phyloP scores from a whole-genome alignment of 805 yeast genomes.

The Schwanniomyces yamadae region DNA sequence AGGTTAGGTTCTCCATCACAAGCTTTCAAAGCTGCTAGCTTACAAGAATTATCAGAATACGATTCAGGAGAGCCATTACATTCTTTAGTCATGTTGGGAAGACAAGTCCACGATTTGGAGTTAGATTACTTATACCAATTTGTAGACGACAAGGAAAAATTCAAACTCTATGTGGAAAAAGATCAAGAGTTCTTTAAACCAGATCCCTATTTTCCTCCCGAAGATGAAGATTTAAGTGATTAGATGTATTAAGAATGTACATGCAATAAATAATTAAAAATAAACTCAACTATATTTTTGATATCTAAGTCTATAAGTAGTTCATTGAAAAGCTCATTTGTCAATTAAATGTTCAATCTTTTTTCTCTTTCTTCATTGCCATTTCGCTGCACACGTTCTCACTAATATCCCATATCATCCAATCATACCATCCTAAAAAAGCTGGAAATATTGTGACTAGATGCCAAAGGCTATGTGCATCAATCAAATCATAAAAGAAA shows the following conservation, averaged over 20 bases:
- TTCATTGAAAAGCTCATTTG: neutral
- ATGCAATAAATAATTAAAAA: neutral
- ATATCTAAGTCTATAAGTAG: constrained; percentile 2
- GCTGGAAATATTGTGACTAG: constrained; percentile 63
- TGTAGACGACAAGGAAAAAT: constrained; percentile 58
- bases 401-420: constrained; percentile 43
- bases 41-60: constrained; percentile 71
- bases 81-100: constrained; percentile 84
- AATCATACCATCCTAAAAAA: constrained; percentile 43
- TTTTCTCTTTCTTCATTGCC: constrained; percentile 10
- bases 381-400: constrained; percentile 28
- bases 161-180: constrained; percentile 44
- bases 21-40: constrained; percentile 78
- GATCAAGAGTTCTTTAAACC: constrained; percentile 76
- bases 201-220: constrained; percentile 59
- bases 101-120: constrained; percentile 92
- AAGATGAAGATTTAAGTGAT: constrained; percentile 23
- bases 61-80: constrained; percentile 96
- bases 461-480: constrained; percentile 97
- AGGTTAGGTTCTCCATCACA: constrained; percentile 88
- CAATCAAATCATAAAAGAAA: constrained; percentile 57
- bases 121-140: constrained; percentile 78
- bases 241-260: constrained; percentile 3
- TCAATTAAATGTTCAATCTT: constrained; percentile 7
- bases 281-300: neutral